These are phyloP conservation scores for Trichosporon sp. DNA, from an alignment of 1,284 basidiomycete species.

Conservation along the genomic window DNA sequence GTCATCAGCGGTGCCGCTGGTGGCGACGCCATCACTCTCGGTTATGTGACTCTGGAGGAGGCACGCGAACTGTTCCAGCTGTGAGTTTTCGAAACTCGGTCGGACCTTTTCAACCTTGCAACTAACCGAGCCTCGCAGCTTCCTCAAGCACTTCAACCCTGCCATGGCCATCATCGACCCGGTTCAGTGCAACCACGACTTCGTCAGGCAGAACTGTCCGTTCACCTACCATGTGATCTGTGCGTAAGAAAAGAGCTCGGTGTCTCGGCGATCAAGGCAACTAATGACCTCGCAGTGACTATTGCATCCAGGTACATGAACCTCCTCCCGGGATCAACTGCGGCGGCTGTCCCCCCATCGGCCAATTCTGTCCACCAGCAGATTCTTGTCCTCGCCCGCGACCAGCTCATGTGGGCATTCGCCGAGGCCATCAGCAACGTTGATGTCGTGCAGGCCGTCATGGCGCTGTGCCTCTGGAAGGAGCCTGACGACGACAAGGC, in stretches of 20 bases:
- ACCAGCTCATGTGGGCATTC: slow-evolving; percentile 45
- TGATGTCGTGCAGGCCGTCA: slow-evolving; percentile 43
- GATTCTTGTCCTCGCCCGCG: slow-evolving; percentile 42
- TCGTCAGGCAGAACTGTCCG: slow-evolving; percentile 38
- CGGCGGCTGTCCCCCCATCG: slow-evolving; percentile 33
- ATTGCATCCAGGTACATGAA: slow-evolving; percentile 42
- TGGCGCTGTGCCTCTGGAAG: slow-evolving; percentile 42
- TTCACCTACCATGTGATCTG: slow-evolving; percentile 45
- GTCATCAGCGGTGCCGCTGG: neutral
- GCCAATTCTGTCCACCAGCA: slow-evolving; percentile 43
- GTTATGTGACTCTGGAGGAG: slow-evolving; percentile 39
- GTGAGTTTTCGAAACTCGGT: slow-evolving; percentile 31
- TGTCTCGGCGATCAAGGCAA: slow-evolving; percentile 5
- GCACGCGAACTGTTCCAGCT: slow-evolving; percentile 40
- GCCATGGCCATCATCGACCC: slow-evolving; percentile 41
- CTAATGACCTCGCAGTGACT: slow-evolving; percentile 31
- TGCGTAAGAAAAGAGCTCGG: slow-evolving; percentile 26
- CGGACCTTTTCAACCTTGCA: neutral
- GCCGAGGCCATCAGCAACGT: slow-evolving; percentile 40
- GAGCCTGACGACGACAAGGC: slow-evolving; percentile 51
- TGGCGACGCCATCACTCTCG: slow-evolving; percentile 32
- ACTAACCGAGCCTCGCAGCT: slow-evolving; percentile 30
- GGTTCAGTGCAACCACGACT: slow-evolving; percentile 31
- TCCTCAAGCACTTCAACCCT: slow-evolving; percentile 40
- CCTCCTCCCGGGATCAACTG: slow-evolving; percentile 24